Base-by-base conservation (phyloP, 257 asterid genomes). In the Petrea volubilis region DNA sequence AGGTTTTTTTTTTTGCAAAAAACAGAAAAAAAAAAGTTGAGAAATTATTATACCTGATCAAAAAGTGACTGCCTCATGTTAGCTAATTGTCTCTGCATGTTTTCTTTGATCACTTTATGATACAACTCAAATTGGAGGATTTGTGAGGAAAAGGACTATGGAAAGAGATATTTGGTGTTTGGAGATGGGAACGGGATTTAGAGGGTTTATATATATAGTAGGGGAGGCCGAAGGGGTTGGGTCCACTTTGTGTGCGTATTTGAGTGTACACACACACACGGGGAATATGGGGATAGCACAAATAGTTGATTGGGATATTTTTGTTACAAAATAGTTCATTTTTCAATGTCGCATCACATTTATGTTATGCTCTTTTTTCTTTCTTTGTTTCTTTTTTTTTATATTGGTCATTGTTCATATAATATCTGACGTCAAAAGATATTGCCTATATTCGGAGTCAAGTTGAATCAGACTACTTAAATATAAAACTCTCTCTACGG, bases 21-120 rank as follows among this genome's bases (percentile, higher is more conserved):
- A 46, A 13, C 49, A 52, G 11, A 2, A 21, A 40, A 12, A 55
- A 5, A 15, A n/a, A 21, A 0, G 60, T 24, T 44, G 38, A 9
- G 3, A 11, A 27, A 5, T 59, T 9, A 29, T 8, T 55, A n/a
- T 79, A 85, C 97, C 92, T 82, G 92, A 79, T 88, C 92, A 52
- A 85, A 82, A 60, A 91, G 88, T 21, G 84, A 47, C 29, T 84
- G 82, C 79, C 80, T 87, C 88, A 87, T 84, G 70, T 44, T 85
- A 49, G 83, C 88, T 71, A 88, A 87, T 62, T 87, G 95, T 34
- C 78, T 75, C 57, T 72, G 82, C 83, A 73, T 82, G 68, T 50
- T 78, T 38, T 60, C 62, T 59, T 61, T 60, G 72, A 63, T 33
- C 74, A 74, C 73, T 74, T 67, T 12, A 11, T 3, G 23, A 70